Conservation (phyloP, 768 basidiomycete species). For the Rhizopogon salebrosus region DNA sequence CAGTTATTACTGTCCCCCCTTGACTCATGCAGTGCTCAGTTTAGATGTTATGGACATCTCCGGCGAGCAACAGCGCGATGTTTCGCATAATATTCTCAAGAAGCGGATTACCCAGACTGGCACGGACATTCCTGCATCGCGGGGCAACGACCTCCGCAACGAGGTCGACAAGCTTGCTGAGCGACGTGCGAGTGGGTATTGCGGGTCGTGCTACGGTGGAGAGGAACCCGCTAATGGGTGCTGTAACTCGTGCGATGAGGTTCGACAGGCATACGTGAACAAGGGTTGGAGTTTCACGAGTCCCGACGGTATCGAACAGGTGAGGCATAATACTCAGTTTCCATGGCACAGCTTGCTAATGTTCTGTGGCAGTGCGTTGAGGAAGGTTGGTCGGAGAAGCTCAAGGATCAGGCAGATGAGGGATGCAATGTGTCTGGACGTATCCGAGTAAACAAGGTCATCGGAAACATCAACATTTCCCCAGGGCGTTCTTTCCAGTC, state of each 20-base stretch:
- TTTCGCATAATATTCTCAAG: constrained; percentile 87
- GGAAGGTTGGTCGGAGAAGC: constrained; percentile 93
- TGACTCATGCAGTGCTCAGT: constrained; percentile 65
- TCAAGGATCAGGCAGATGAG: constrained; percentile 87
- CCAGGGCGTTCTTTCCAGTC: constrained; percentile 95
- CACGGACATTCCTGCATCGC: constrained; percentile 47
- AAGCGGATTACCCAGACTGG: constrained; percentile 66
- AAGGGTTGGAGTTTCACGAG: constrained; percentile 94
- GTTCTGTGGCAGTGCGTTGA: constrained; percentile 61
- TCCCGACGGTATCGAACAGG: constrained; percentile 92
- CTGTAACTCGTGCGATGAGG: constrained; percentile 95
- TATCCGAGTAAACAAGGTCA: constrained; percentile 93
- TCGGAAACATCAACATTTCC: constrained; percentile 92
- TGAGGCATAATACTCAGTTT: constrained; percentile 27
- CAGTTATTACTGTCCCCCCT: neutral
- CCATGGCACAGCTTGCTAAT: neutral
- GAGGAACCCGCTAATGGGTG: constrained; percentile 71
- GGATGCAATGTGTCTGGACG: constrained; percentile 93
- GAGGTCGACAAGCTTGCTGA: constrained; percentile 80
- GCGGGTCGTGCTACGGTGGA: constrained; percentile 96
- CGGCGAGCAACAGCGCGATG: constrained; percentile 88
- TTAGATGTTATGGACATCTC: constrained; percentile 98
- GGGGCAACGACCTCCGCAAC: constrained; percentile 66
- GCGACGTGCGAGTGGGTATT: constrained; percentile 59
- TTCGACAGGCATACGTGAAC: constrained; percentile 82